These are phyloP conservation scores for Candida sanyaensis DNA, from an alignment of 1,139 yeast genomes.

Conservation along the genomic window DNA sequence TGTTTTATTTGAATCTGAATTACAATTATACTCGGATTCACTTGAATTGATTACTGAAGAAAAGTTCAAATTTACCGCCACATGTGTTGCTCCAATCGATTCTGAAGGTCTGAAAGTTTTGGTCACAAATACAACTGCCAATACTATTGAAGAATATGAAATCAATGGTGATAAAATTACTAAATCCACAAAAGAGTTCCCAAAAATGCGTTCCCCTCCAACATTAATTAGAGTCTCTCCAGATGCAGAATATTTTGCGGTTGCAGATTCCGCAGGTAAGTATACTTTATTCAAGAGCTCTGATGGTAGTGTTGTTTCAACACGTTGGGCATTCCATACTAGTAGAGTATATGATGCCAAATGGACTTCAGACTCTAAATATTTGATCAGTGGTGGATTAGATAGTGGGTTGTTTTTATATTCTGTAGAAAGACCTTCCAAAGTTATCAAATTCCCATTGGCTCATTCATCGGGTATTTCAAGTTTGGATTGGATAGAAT, in stretches of 20 bases:
- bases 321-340: constrained; percentile 96
- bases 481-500: constrained; percentile 65
- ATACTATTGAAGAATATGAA: constrained; percentile 31
- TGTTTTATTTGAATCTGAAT: constrained; percentile 50
- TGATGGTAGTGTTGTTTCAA: constrained; percentile 64
- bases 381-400: constrained; percentile 74
- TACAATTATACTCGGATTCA: constrained; percentile 37
- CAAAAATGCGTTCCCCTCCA: constrained; percentile 63
- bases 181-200: constrained; percentile 23
- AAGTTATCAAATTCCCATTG: constrained; percentile 69
- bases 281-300: constrained; percentile 64
- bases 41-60: constrained; percentile 22
- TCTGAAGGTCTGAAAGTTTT: constrained; percentile 31
- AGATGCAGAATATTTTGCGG: constrained; percentile 67
- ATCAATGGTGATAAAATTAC: constrained; percentile 18
- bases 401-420: constrained; percentile 83
- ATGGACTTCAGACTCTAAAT: constrained; percentile 78
- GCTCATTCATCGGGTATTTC: constrained; percentile 91
- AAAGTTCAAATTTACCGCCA: constrained; percentile 37
- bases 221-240: constrained; percentile 71
- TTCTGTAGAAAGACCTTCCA: constrained; percentile 76
- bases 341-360: constrained; percentile 73
- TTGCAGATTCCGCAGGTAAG: constrained; percentile 87
- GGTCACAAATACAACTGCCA: constrained; percentile 51
- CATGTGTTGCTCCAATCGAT: constrained; percentile 32